Evolutionary conservation across 1,284 basidiomycete species (phyloP).

Genomic region (Rugiboletus extremiorientalis): DNA sequence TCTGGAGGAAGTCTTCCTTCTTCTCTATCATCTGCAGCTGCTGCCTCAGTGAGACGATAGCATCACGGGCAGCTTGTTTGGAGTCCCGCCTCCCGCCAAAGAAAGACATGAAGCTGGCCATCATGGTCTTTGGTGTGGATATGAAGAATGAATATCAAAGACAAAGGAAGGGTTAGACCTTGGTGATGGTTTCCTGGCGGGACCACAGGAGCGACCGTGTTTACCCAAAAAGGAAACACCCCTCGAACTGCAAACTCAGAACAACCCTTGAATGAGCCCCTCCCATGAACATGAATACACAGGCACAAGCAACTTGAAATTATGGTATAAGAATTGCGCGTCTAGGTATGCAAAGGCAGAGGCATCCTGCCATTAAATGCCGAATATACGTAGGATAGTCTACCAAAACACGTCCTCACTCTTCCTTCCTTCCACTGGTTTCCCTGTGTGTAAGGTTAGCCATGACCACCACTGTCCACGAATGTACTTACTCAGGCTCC

Average conservation of each 20-base stretch:
- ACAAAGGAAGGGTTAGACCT: constrained; percentile 8
- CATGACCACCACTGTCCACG: neutral
- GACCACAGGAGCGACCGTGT: constrained; percentile 9
- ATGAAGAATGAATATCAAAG: constrained; percentile 4
- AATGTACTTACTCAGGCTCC: constrained; percentile 53
- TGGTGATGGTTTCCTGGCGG: constrained; percentile 3
- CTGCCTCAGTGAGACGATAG: constrained; percentile 84
- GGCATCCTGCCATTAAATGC: constrained; percentile 25
- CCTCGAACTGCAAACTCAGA: constrained; percentile 5
- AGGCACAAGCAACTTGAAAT: constrained; percentile 7
- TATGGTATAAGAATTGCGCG: constrained; percentile 27
- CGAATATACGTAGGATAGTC: constrained; percentile 23
- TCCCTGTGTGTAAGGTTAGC: constrained; percentile 14
- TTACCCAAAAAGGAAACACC: constrained; percentile 24
- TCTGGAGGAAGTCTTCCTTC: constrained; percentile 97
- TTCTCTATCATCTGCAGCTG: constrained; percentile 97
- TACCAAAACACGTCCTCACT: constrained; percentile 27
- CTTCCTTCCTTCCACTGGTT: constrained; percentile 22
- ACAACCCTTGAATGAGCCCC: neutral
- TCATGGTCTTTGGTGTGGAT: constrained; percentile 44
- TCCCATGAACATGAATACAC: neutral
- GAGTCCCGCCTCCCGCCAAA: constrained; percentile 78
- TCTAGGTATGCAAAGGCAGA: constrained; percentile 29
- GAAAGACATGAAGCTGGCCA: constrained; percentile 88
- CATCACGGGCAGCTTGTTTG: constrained; percentile 79